Evolutionary conservation across 140 eudicot genomes (phyloP).

Genomic region (Erigeron philadelphicus): DNA sequence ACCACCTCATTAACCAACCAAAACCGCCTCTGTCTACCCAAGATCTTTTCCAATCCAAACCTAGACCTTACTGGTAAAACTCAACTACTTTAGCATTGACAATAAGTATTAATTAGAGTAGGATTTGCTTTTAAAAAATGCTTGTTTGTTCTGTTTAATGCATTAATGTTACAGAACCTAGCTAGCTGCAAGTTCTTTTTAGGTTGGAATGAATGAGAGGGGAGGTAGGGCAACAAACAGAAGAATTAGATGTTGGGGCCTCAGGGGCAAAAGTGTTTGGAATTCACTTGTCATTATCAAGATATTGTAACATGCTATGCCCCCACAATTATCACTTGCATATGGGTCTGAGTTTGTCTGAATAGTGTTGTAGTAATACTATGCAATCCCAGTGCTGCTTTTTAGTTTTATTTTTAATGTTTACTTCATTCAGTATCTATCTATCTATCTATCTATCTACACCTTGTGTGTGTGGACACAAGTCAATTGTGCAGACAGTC

Average conservation of each 20-base stretch:
- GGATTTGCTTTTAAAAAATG: conserved; percentile 14
- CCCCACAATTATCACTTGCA: conserved; percentile 30
- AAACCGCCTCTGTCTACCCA: conserved; percentile 42
- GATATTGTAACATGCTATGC: conserved; percentile 21
- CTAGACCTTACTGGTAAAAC: conserved; percentile 35
- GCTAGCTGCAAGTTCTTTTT: conserved; percentile 17
- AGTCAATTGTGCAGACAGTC: conserved; percentile 21
- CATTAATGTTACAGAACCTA: conserved; percentile 10
- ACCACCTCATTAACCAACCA: conserved; percentile 16
- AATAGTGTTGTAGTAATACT: conserved; percentile 18
- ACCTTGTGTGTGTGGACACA: conserved; percentile 22
- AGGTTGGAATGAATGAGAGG: conserved; percentile 25
- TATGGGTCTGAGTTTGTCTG: conserved; percentile 5
- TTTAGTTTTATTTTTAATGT: background rate
- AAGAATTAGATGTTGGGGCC: conserved; percentile 36
- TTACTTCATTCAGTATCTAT: background rate
- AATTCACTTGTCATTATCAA: conserved; percentile 37
- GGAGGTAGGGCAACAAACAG: conserved; percentile 26
- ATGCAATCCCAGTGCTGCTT: conserved; percentile 17
- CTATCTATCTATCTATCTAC: conserved; percentile 16
- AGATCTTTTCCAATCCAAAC: conserved; percentile 45
- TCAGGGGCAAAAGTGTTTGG: conserved; percentile 27
- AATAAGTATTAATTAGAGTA: background rate
- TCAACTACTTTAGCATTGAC: background rate
- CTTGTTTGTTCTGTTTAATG: conserved; percentile 17